Percentiles rank a stretch among this genome's conserved stretches.
phyloP scores from a whole-genome alignment of 805 yeast species.

The Deakozyma indianensis region DNA sequence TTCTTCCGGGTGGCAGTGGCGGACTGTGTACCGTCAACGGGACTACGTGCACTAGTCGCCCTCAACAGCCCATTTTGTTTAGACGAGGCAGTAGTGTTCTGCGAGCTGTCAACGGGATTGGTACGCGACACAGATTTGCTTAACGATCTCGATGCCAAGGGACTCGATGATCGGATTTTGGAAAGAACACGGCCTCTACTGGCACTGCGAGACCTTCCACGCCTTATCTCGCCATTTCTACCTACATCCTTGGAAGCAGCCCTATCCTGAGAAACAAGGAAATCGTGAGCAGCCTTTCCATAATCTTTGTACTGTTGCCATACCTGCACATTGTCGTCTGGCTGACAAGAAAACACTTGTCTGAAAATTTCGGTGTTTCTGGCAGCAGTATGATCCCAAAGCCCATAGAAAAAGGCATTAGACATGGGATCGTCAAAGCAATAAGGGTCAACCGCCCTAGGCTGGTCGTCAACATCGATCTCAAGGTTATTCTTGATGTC shows the following conservation, averaged over 20 bases:
- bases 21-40: no score
- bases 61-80: no score
- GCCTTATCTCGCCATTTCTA: no score
- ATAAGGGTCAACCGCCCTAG: slow-evolving; percentile 68
- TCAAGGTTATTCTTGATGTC: slow-evolving; percentile 32
- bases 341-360: slow-evolving; percentile 83
- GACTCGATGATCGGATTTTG: background rate
- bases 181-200: background rate
- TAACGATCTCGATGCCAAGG: background rate
- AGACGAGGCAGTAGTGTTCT: no score
- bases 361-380: slow-evolving; percentile 73
- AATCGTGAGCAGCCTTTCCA: background rate
- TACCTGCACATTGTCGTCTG: slow-evolving; percentile 77
- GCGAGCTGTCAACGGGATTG: no score
- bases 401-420: slow-evolving; percentile 68
- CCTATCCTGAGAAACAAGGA: background rate
- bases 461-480: slow-evolving; percentile 24
- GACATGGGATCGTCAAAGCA: slow-evolving; percentile 76
- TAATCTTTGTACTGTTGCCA: slow-evolving; percentile 81
- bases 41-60: no score
- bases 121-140: no score
- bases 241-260: background rate
- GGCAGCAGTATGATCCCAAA: slow-evolving; percentile 67
- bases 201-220: no score
- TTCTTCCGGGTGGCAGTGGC: no score